Evolutionary conservation across 805 yeast genomes (phyloP), one percentile per base, ranked within the genome.

Genomic region (Yarrowia osloensis): DNA sequence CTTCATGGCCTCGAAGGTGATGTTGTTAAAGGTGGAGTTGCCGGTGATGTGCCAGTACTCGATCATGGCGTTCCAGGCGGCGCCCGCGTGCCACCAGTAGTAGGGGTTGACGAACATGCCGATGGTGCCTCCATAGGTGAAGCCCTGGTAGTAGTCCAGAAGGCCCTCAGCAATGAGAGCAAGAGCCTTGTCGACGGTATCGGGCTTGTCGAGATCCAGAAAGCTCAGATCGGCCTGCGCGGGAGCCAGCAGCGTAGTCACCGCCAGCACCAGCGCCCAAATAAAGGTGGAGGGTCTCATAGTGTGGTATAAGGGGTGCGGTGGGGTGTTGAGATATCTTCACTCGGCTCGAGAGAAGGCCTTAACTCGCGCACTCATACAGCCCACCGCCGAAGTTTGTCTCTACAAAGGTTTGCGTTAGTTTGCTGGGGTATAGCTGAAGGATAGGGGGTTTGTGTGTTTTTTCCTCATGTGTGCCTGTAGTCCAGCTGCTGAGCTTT

Each of bases 61-160:
- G 50, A 94, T 74, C 82, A 94, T 80, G 21, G 89, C 82, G 9
- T 97, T 97, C 90, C 92, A 91, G 1, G 94, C 97, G 69, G 93
- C 96, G 71, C 98, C 98, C 11, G 98, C 97, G 79, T 92, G 91
- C 98, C 98, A 93, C 99, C 98, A 94, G 82, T 94, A 94, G 81
- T 94, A 93, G 0, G 98, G 98, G 74, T 82, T 79, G 13, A 87
- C 80, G 76, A 95, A 93, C 92, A 89, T 87, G 49, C 98, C 99
- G 29, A 90, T 81, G 4, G 92, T 84, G 9, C 93, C 89, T 39
- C 97, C 98, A 49, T 81, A 76, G 39, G 82, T 75, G 69, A 77
- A 71, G 33, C 91, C 91, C 70, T 84, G 83, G 76, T 89, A 89
- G 77, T 89, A 89, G 76, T 86, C 86, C 81, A 89, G 80, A 70